Evolutionary conservation across 2,329 filamentous ascomycete genomes (phyloP).

Genomic region (Xylariaceae sp.): DNA sequence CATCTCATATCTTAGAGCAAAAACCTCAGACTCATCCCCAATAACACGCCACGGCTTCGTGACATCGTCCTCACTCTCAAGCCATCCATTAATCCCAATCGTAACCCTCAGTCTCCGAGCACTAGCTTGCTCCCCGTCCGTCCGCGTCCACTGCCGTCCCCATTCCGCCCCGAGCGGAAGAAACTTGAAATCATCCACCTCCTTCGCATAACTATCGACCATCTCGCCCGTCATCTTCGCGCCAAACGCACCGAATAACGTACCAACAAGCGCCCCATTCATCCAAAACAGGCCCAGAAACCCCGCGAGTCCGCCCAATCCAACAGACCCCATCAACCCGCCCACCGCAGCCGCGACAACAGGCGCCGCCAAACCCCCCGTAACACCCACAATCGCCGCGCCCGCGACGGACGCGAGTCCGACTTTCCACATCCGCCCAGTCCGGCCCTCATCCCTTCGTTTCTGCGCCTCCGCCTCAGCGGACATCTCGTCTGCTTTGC

Average conservation of each 20-base stretch:
- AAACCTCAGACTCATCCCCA: conserved; percentile 67
- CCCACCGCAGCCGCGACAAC: conserved; percentile 82
- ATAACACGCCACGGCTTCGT: conserved; percentile 75
- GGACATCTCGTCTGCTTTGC: not conserved
- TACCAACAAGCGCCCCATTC: conserved; percentile 78
- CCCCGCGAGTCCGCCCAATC: conserved; percentile 77
- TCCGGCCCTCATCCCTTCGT: not conserved
- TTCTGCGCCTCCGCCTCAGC: not conserved
- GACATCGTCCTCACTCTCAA: conserved; percentile 68
- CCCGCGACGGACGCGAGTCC: conserved; percentile 83
- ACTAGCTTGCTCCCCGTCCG: conserved; percentile 24
- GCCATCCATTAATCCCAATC: conserved; percentile 84
- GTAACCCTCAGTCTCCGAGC: conserved; percentile 65
- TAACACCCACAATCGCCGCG: conserved; percentile 84
- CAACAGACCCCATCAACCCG: conserved; percentile 77
- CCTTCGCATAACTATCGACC: conserved; percentile 81
- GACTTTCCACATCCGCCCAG: conserved; percentile 40
- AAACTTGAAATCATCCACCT: conserved; percentile 78
- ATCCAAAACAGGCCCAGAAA: conserved; percentile 83
- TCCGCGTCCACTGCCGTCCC: conserved; percentile 30
- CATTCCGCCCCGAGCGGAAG: conserved; percentile 59
- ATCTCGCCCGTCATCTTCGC: conserved; percentile 74
- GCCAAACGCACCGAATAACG: conserved; percentile 84
- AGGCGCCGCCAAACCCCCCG: conserved; percentile 84
- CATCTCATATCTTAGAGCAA: conserved; percentile 45